Evolutionary conservation across 768 basidiomycete species (phyloP), one percentile per base, ranked within the genome.

Genomic region (Mycena rosella): DNA sequence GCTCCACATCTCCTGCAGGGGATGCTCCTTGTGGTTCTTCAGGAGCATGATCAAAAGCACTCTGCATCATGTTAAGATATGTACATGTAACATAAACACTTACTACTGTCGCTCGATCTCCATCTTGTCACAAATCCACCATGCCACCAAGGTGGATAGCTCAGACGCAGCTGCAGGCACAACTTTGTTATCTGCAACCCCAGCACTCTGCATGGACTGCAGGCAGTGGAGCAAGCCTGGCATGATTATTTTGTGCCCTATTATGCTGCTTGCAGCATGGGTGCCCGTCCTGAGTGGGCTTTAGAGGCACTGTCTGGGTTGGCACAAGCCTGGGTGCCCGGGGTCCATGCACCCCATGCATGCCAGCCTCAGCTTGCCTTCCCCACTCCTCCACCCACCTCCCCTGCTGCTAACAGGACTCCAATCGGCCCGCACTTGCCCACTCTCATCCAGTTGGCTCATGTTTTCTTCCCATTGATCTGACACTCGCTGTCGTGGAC

Each of bases 41-140:
- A 64, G 54, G 17, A 64, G 53, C 5, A 44, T 55, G 14, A 64
- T 49, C n/a, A 38, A 24, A 20, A 64, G 36, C 5, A 20, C 14
- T 49, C 63, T 64, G 55, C 52, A 18, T 30, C 20, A 44, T 8
- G 24, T 24, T 14, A 17, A 20, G 32, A 29, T 42, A 48, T 32
- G 13, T 7, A 14, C 15, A 22, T 4, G 36, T 22, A 3, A n/a
- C 22, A 22, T 54, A 18, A 29, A 42, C 27, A 65, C 63, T n/a
- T 44, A 65, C 63, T 56, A n/a, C n/a, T n/a, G n/a, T n/a, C n/a
- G n/a, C n/a, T n/a, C n/a, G n/a, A n/a, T n/a, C n/a, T n/a, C n/a
- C 17, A 65, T 65, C 15, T 55, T 55, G 18, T 65, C 47, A 22
- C 48, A 55, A 29, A 65, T 51, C 63, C 63, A 65, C 47, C 48